These are phyloP conservation scores for Solanum hybrid DNA, from an alignment of 305 asterid genomes.

Conservation along the genomic window DNA sequence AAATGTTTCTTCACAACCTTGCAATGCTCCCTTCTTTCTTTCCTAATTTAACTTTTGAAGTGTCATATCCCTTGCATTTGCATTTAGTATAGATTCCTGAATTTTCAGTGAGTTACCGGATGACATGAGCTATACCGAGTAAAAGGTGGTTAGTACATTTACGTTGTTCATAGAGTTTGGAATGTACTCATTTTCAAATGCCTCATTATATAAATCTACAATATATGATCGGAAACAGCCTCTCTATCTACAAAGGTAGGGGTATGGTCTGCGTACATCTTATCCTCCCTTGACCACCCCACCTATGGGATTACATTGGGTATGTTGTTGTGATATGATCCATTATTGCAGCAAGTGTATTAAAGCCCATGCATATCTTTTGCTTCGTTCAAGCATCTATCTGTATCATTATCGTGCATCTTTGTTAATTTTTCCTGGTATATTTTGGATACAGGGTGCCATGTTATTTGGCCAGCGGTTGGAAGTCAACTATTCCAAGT, in stretches of 20 bases:
- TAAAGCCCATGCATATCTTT: background rate
- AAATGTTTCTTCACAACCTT: background rate
- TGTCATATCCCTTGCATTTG: background rate
- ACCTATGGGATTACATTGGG: background rate
- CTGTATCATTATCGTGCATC: background rate
- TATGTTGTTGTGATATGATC: background rate
- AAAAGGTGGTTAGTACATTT: background rate
- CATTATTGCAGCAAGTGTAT: background rate
- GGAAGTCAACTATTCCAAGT: constrained; percentile 85
- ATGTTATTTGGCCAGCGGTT: constrained; percentile 73
- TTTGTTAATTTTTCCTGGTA: background rate
- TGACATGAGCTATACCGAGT: background rate
- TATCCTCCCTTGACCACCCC: background rate
- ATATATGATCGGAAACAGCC: background rate
- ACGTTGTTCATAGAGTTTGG: background rate
- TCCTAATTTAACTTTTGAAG: background rate
- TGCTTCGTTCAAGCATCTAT: background rate
- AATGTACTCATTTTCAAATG: background rate
- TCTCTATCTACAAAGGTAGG: background rate
- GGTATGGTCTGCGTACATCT: background rate
- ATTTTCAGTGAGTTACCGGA: background rate
- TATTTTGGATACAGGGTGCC: constrained; percentile 49
- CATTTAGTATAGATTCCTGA: background rate
- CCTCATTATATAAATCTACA: background rate
- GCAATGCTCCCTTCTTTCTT: background rate